Evolutionary conservation across 75 land plant species (phyloP).

Genomic region (Azolla pinnata): DNA sequence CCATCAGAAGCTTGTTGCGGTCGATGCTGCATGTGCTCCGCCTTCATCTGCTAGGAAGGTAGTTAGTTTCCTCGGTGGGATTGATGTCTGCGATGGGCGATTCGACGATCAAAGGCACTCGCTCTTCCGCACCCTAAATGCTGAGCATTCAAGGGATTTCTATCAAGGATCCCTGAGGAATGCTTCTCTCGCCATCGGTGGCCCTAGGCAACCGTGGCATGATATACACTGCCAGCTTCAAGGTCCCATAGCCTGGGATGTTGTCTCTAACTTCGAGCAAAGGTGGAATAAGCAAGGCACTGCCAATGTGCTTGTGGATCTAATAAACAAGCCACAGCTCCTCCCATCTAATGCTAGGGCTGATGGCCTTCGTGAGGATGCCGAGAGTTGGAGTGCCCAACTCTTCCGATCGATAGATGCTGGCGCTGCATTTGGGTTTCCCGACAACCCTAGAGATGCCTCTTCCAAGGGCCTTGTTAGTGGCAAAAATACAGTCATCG

Average conservation of each 20-base stretch:
- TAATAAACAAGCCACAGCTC: neutral
- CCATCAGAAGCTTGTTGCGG: constrained; percentile 69
- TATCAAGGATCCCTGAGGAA: constrained; percentile 23
- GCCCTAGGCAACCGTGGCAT: constrained; percentile 59
- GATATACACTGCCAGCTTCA: constrained; percentile 35
- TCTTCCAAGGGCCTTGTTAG: constrained; percentile 27
- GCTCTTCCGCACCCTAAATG: constrained; percentile 30
- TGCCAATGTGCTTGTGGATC: constrained; percentile 6
- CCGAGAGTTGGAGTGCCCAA: constrained; percentile 31
- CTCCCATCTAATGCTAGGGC: constrained; percentile 6
- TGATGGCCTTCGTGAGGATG: constrained; percentile 8
- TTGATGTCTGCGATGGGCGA: constrained; percentile 49
- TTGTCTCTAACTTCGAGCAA: constrained; percentile 40
- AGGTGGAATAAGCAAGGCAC: constrained; percentile 31
- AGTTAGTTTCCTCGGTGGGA: constrained; percentile 48
- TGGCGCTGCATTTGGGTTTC: constrained; percentile 27
- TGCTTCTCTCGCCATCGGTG: constrained; percentile 27
- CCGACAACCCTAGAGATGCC: constrained; percentile 12
- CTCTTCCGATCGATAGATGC: constrained; percentile 45
- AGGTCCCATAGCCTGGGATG: constrained; percentile 47
- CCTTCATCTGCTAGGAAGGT: constrained; percentile 8
- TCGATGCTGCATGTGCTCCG: constrained; percentile 35
- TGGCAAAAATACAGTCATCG: constrained; percentile 32
- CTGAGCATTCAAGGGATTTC: constrained; percentile 31
- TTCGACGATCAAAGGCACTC: constrained; percentile 45